Percentiles rank a stretch among this genome's conserved stretches.
These are phyloP conservation scores for Russula griseocarnosa DNA, from an alignment of 768 basidiomycete species.

Conservation along the genomic window DNA sequence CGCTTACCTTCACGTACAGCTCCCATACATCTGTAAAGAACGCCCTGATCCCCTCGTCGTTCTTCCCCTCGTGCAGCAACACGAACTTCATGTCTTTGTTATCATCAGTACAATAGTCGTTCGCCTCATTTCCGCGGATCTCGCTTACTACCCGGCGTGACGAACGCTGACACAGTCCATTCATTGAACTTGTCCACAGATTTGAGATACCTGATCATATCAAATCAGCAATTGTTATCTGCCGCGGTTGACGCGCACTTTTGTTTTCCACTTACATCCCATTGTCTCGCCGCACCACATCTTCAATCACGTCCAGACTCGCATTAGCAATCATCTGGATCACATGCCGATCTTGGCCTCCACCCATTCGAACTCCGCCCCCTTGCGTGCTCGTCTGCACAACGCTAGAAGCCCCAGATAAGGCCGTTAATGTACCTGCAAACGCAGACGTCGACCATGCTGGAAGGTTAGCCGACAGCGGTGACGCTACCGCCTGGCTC, in stretches of 20 bases:
- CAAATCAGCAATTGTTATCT: constrained; percentile 15
- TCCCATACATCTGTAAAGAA: constrained; percentile 99
- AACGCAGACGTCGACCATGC: constrained; percentile 91
- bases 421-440: constrained; percentile 80
- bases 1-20: constrained; percentile 84
- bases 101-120: constrained; percentile 21
- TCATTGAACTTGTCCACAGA: constrained; percentile 97
- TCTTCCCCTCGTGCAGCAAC: constrained; percentile 89
- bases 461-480: constrained; percentile 77
- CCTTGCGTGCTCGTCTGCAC: constrained; percentile 58
- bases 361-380: constrained; percentile 65
- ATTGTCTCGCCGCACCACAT: constrained; percentile 79
- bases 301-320: constrained; percentile 91
- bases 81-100: constrained; percentile 88
- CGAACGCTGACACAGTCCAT: constrained; percentile 95
- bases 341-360: constrained; percentile 86
- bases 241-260: background rate
- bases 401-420: constrained; percentile 79
- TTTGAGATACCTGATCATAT: constrained; percentile 78
- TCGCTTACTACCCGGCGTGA: constrained; percentile 87
- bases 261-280: constrained; percentile 56
- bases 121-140: constrained; percentile 2
- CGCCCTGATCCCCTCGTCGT: constrained; percentile 90
- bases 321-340: constrained; percentile 99
- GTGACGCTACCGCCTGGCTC: constrained; percentile 51